Evolutionary conservation across 176 grass and related monocot species (phyloP).

Genomic region (sorghum (Sorghum bicolor)): DNA sequence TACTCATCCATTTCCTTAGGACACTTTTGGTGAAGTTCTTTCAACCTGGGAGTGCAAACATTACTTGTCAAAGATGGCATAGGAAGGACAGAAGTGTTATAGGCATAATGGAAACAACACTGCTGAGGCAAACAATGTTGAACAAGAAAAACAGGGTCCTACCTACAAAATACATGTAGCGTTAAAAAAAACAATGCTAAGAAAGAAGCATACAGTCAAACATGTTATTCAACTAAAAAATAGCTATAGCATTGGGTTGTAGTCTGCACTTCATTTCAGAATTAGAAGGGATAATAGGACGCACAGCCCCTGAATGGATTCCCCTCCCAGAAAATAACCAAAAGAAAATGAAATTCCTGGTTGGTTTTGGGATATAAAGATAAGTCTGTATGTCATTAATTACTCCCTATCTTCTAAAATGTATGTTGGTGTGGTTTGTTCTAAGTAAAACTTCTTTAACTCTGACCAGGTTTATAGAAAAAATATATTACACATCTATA

Average conservation of each 20-base stretch:
- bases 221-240: not conserved
- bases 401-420: not conserved
- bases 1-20: constrained; percentile 84
- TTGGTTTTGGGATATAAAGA: not conserved
- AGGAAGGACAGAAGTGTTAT: not conserved
- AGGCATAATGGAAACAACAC: not conserved
- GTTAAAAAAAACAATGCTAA: not conserved
- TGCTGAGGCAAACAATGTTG: not conserved
- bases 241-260: not conserved
- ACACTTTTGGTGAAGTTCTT: constrained; percentile 75
- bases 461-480: not conserved
- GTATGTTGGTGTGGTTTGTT: not conserved
- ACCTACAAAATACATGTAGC: not conserved
- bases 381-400: not conserved
- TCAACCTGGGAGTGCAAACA: constrained; percentile 52
- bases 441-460: not conserved
- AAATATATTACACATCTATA: not conserved
- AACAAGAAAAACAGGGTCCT: not conserved
- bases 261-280: not conserved
- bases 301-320: not conserved
- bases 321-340: not conserved
- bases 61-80: not conserved
- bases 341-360: not conserved
- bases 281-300: not conserved
- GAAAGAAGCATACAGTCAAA: not conserved